Evolutionary conservation across 805 yeast genomes (phyloP).

Genomic region (Myxozyma udenii): DNA sequence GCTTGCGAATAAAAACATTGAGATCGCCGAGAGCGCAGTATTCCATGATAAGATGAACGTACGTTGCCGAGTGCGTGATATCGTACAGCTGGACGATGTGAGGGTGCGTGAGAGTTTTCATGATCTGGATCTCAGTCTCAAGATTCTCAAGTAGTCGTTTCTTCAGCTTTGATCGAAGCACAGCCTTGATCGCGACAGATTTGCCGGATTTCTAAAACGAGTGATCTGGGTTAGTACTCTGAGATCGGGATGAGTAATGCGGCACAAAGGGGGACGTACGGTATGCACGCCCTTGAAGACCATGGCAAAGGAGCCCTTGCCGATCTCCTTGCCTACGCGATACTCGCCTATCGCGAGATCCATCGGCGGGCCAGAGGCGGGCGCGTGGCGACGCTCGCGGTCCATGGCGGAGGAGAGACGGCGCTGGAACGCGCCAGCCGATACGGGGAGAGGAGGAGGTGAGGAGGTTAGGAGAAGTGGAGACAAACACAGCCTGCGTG

Average conservation of each 20-base stretch:
- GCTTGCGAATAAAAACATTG: slow-evolving; percentile 76
- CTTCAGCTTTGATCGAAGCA: slow-evolving; percentile 74
- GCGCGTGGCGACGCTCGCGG: slow-evolving; percentile 14
- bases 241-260: not conserved
- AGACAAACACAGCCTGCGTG: no score
- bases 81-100: slow-evolving; percentile 87
- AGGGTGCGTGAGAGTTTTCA: slow-evolving; percentile 85
- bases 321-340: slow-evolving; percentile 76
- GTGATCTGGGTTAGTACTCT: not conserved
- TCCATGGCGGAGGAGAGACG: slow-evolving; percentile 1
- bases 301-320: slow-evolving; percentile 93
- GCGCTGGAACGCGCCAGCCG: not conserved
- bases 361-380: slow-evolving; percentile 18
- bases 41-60: slow-evolving; percentile 91
- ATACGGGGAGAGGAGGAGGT: not conserved
- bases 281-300: slow-evolving; percentile 79
- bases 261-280: slow-evolving; percentile 26
- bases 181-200: slow-evolving; percentile 86
- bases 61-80: slow-evolving; percentile 66
- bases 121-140: slow-evolving; percentile 86
- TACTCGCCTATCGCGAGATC: slow-evolving; percentile 45
- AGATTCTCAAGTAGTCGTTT: slow-evolving; percentile 85
- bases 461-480: not conserved
- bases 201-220: slow-evolving; percentile 34
- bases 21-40: slow-evolving; percentile 94